Conservation (phyloP, 768 basidiomycete genomes). For the Kwoniella newhampshirensis region DNA sequence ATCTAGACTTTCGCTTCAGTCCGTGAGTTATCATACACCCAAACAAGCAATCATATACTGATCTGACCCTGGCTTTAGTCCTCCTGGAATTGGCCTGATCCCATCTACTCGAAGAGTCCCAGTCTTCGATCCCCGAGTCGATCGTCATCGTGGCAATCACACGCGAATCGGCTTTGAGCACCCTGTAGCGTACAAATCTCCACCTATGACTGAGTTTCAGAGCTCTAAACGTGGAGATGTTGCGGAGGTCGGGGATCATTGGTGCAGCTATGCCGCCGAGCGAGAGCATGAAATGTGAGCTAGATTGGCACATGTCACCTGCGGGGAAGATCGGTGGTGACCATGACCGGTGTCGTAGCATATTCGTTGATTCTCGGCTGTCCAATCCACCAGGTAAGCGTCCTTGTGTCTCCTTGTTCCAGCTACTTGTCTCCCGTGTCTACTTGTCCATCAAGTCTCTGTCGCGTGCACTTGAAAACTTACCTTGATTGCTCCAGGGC, state of each 20-base stretch:
- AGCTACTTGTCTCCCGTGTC: no score
- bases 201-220: constrained; percentile 25
- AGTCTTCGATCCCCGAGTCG: neutral
- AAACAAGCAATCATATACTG: no score
- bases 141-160: neutral
- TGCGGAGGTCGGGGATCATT: constrained; percentile 17
- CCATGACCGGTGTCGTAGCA: neutral
- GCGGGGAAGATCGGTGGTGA: neutral
- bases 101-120: constrained; percentile 6
- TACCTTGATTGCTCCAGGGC: neutral
- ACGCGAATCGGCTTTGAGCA: constrained; percentile 16
- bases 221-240: constrained; percentile 5
- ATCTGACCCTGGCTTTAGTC: no score
- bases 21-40: no score
- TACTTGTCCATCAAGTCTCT: neutral
- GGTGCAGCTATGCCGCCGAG: constrained; percentile 12
- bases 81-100: no score
- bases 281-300: constrained; percentile 25
- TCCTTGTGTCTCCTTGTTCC: neutral
- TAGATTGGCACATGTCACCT: no score
- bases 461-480: no score
- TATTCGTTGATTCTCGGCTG: constrained; percentile 7
- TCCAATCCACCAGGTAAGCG: constrained; percentile 5
- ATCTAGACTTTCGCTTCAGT: no score
- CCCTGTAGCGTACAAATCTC: constrained; percentile 6